These are phyloP conservation scores for Fusarium haematococcum DNA, from an alignment of 2,329 filamentous ascomycete genomes.

Conservation along the genomic window DNA sequence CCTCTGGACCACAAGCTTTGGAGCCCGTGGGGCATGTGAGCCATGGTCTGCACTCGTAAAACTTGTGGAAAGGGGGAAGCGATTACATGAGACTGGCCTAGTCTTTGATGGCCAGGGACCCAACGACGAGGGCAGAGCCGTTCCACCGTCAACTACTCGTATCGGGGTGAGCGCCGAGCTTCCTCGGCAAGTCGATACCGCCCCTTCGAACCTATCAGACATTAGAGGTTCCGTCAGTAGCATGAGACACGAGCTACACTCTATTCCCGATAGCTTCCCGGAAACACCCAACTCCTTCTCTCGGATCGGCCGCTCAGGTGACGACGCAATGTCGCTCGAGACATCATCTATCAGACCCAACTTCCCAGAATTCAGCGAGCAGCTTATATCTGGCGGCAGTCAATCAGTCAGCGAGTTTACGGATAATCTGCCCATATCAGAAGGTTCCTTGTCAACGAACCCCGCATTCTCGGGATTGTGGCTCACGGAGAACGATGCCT, in stretches of 20 bases:
- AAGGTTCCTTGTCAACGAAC: not conserved
- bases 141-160: not conserved
- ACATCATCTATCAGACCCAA: not conserved
- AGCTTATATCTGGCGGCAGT: not conserved
- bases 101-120: not conserved
- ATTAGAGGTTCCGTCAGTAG: not conserved
- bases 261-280: not conserved
- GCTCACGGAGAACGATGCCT: not conserved
- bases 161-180: not conserved
- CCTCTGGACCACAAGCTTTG: not conserved
- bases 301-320: too few relatives aligned
- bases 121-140: not conserved
- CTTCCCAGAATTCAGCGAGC: not conserved
- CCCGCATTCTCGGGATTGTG: not conserved
- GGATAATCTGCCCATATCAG: not conserved
- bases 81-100: not conserved
- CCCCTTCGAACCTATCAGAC: not conserved
- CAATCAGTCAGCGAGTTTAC: slow-evolving; percentile 2
- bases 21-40: not conserved
- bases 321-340: not conserved
- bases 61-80: not conserved
- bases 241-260: slow-evolving; percentile 6
- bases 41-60: not conserved
- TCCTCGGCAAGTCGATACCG: not conserved
- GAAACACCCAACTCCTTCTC: not conserved